phyloP scores from a whole-genome alignment of 352 stramenopile species.

The Phytophthora tentaculata region DNA sequence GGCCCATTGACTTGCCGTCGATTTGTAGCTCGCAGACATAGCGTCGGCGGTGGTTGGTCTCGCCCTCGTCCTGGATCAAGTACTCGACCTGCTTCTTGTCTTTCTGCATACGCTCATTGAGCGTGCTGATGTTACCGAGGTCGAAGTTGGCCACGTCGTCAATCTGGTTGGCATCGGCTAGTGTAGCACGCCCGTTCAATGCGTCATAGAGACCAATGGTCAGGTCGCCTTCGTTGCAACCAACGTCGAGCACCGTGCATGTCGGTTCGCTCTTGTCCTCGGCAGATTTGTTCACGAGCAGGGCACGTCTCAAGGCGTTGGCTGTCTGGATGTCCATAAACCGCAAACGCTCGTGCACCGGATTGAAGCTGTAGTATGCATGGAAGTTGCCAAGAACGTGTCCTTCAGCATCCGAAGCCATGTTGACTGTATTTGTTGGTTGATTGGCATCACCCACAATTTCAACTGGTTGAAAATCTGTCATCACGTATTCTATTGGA shows the following conservation, averaged over 20 bases:
- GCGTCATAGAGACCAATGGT: slow-evolving; percentile 75
- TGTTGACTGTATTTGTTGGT: slow-evolving; percentile 8
- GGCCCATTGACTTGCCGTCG: slow-evolving; percentile 51
- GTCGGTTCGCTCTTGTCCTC: slow-evolving; percentile 17
- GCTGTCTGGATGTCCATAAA: slow-evolving; percentile 67
- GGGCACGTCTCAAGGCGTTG: slow-evolving; percentile 45
- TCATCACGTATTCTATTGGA: too few species aligned
- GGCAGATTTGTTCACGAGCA: slow-evolving; percentile 38
- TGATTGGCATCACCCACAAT: slow-evolving; percentile 10
- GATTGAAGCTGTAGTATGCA: slow-evolving; percentile 88
- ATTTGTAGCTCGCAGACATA: slow-evolving; percentile 71
- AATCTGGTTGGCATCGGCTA: slow-evolving; percentile 16
- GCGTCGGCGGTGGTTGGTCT: slow-evolving; percentile 60
- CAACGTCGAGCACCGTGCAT: slow-evolving; percentile 72
- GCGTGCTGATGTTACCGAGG: slow-evolving; percentile 54
- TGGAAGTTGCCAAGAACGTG: slow-evolving; percentile 88
- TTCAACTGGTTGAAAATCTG: slow-evolving; percentile 30
- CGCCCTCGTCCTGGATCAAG: slow-evolving; percentile 57
- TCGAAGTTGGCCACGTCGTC: slow-evolving; percentile 60
- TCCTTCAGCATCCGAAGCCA: slow-evolving; percentile 57
- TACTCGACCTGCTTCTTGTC: slow-evolving; percentile 70
- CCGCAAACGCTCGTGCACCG: slow-evolving; percentile 68
- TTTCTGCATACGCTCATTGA: slow-evolving; percentile 79
- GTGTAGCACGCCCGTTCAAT: slow-evolving; percentile 41
- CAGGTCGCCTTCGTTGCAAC: slow-evolving; percentile 87